Percentiles rank a stretch among this genome's conserved stretches.
Evolutionary conservation across 306 rosid genomes (phyloP).

Genomic region (Prunus davidiana): DNA sequence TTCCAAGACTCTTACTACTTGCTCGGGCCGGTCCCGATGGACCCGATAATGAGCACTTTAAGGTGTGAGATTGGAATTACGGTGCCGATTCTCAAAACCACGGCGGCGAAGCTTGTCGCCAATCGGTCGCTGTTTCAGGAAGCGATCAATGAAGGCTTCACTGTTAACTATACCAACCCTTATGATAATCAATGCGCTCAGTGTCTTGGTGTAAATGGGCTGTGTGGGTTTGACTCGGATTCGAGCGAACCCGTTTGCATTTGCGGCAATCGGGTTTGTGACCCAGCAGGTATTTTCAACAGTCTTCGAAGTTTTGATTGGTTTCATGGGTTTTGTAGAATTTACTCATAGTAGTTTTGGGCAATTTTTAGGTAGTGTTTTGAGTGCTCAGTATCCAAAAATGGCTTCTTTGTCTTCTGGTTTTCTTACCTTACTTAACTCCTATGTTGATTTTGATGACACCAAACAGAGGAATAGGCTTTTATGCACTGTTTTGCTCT

Average conservation of each 20-base stretch:
- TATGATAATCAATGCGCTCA: slow-evolving; percentile 21
- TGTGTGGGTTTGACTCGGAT: too few species aligned
- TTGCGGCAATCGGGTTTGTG: too few species aligned
- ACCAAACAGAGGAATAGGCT: neutral
- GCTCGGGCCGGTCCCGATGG: slow-evolving; percentile 48
- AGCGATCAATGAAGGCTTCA: slow-evolving; percentile 56
- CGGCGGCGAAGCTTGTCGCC: slow-evolving; percentile 13
- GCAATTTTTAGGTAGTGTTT: neutral
- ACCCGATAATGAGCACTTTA: slow-evolving; percentile 24
- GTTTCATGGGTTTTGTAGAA: neutral
- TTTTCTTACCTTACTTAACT: neutral
- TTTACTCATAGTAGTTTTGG: neutral
- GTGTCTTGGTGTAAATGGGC: slow-evolving; percentile 30
- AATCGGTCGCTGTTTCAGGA: slow-evolving; percentile 37
- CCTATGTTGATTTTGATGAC: neutral
- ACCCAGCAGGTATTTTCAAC: slow-evolving; percentile 40
- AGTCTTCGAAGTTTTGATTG: neutral
- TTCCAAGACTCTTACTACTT: slow-evolving; percentile 39
- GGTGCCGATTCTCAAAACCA: slow-evolving; percentile 35
- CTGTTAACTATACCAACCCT: slow-evolving; percentile 37
- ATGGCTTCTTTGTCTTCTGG: too few species aligned
- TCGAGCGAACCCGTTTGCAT: too few species aligned
- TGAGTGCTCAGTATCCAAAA: neutral
- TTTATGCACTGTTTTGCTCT: neutral
- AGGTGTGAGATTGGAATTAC: slow-evolving; percentile 25